Base-by-base conservation (phyloP, 208 protist genomes). In the Acanthamoeba triangularis region DNA sequence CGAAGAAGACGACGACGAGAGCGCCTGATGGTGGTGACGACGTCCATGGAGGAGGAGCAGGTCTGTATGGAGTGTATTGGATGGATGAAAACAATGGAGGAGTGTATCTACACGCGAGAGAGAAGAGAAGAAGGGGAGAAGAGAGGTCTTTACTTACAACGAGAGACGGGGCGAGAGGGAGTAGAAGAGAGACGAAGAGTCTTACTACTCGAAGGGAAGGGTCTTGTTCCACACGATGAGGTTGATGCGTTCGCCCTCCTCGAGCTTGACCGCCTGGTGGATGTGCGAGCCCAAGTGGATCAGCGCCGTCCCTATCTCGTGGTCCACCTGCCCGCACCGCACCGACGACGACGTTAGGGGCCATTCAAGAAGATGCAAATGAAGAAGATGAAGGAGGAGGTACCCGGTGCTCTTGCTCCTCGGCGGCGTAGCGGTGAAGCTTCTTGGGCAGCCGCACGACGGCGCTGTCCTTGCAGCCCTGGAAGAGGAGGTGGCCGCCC, bases 281-380 rank as follows among this genome's bases (percentile, higher is more conserved):
- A 90, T 90, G 82, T 90, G 82, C 47, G 52, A 69, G 49, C 82
- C 82, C 49, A 90, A 67, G 56, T 90, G 82, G 49, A 90, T 59
- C 14, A 90, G 82, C 28, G n/a, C 82, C 30, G 30, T 59, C 52
- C 82, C 82, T 1, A 90, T 44, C 37, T 90, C 56, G 82, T 90
- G 82, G 54, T 67, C 52, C 28, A 90, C 82, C 82, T 69, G 82
- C 59, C 6, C 59, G 2, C 14, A 65, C 23, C 1, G 1, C 3
- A 4, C 1, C 41, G 41, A n/a, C 69, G 0, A 7, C 6, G 18
- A 78, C 30, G 37, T 78, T 2, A 78, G 69, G 0, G 41, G 41
- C 2, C 41, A 10, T 47, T 16, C 18, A 44, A 14, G 69, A 78
- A 10, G 69, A 35, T 14, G 18, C 4, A 47, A 33, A 78, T 25